phyloP scores from a whole-genome alignment of 1,284 basidiomycete genomes.

The Pyrrhoderma noxium region DNA sequence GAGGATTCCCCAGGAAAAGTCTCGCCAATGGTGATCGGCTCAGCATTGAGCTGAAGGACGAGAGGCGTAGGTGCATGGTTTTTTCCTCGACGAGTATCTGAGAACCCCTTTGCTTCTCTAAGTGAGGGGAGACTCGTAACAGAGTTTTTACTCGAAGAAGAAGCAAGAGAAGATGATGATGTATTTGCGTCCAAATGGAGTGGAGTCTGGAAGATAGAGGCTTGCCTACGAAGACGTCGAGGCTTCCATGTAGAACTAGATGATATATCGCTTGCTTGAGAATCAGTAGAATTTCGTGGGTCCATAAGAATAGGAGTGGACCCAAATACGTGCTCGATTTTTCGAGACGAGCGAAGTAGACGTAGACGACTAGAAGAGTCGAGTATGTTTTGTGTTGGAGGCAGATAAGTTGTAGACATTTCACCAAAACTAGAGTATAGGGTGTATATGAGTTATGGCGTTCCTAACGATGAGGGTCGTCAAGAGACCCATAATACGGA shows the following conservation, averaged over 20 bases:
- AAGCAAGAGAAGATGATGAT: slow-evolving; percentile 10
- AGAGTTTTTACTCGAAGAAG: slow-evolving; percentile 1
- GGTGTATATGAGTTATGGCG: not conserved
- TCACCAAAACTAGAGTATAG: not conserved
- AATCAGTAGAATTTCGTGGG: slow-evolving; percentile 18
- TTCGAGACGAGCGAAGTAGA: slow-evolving; percentile 51
- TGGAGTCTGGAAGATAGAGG: slow-evolving; percentile 11
- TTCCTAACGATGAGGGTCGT: slow-evolving; percentile 1
- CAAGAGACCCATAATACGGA: slow-evolving; percentile 1
- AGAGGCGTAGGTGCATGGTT: slow-evolving; percentile 24
- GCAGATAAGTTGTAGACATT: slow-evolving; percentile 34
- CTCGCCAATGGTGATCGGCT: slow-evolving; percentile 5
- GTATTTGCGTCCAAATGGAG: slow-evolving; percentile 4
- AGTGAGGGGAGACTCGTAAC: not conserved
- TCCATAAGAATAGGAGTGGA: slow-evolving; percentile 47
- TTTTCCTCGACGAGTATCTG: slow-evolving; percentile 20
- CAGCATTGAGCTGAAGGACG: slow-evolving; percentile 16
- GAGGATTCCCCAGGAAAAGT: not conserved
- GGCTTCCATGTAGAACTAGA: slow-evolving; percentile 6
- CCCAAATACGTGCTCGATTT: slow-evolving; percentile 50
- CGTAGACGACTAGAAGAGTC: slow-evolving; percentile 41
- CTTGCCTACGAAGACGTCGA: slow-evolving; percentile 7
- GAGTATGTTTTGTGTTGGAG: slow-evolving; percentile 44
- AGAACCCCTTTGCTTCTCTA: slow-evolving; percentile 10
- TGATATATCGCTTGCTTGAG: not conserved